phyloP scores from a whole-genome alignment of 2,329 filamentous ascomycete genomes.

The Trichoderma breve region DNA sequence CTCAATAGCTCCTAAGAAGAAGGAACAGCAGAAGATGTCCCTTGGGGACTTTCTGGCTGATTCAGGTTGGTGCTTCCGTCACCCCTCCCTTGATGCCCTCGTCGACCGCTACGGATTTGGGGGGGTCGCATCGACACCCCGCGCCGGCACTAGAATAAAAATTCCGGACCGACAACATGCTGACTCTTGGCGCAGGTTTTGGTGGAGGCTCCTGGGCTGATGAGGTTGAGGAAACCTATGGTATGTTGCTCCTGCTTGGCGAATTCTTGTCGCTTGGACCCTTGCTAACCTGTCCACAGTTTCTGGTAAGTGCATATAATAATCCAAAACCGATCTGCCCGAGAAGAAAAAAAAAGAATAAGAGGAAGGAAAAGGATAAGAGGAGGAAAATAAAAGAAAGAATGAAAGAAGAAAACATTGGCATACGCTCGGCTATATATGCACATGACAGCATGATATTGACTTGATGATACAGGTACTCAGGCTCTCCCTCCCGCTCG shows the following conservation, averaged over 20 bases:
- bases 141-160: slow-evolving; percentile 32
- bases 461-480: slow-evolving; percentile 44
- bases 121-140: slow-evolving; percentile 24
- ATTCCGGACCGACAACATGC: slow-evolving; percentile 24
- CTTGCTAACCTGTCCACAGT: slow-evolving; percentile 34
- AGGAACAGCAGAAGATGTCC: slow-evolving; percentile 94
- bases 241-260: slow-evolving; percentile 49
- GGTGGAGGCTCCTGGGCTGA: slow-evolving; percentile 89
- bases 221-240: slow-evolving; percentile 88
- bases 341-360: not conserved
- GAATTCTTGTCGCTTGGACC: not conserved
- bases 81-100: slow-evolving; percentile 26
- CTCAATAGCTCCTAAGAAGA: slow-evolving; percentile 79
- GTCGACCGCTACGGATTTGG: slow-evolving; percentile 22
- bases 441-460: slow-evolving; percentile 17
- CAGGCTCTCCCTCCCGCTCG: slow-evolving; percentile 52
- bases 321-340: not conserved
- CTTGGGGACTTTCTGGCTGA: slow-evolving; percentile 94
- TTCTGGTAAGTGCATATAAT: slow-evolving; percentile 33
- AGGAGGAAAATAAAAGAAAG: not conserved
- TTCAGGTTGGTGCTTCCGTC: slow-evolving; percentile 64
- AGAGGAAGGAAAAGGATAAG: not conserved
- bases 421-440: not conserved
- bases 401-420: not conserved
- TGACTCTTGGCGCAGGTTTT: slow-evolving; percentile 40